Evolutionary conservation across 305 asterid species (phyloP).

Genomic region (Solanum hybrid): DNA sequence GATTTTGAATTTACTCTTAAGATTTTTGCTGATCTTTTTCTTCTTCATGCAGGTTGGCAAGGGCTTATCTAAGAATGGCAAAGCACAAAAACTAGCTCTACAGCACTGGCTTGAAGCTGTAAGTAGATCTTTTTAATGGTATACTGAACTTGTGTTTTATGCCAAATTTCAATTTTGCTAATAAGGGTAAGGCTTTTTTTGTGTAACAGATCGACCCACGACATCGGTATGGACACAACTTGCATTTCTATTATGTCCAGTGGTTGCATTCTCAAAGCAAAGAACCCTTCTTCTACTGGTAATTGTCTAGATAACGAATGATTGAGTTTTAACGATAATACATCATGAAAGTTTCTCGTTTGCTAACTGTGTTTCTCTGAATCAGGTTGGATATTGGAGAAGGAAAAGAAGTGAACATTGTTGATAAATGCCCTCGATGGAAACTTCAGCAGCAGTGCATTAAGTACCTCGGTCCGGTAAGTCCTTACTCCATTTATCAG

Average conservation of each 20-base stretch:
- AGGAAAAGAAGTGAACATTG: constrained; percentile 75
- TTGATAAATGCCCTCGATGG: constrained; percentile 66
- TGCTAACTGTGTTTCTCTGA: not conserved
- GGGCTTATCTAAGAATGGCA: constrained; percentile 77
- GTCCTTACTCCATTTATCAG: constrained; percentile 4
- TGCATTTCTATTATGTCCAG: constrained; percentile 72
- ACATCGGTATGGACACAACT: constrained; percentile 95
- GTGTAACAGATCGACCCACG: constrained; percentile 81
- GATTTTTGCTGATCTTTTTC: not conserved
- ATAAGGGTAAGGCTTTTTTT: not conserved
- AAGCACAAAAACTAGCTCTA: constrained; percentile 88
- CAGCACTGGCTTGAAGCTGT: constrained; percentile 99
- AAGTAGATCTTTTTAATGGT: constrained; percentile 18
- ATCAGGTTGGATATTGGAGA: constrained; percentile 93
- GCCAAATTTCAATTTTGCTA: not conserved
- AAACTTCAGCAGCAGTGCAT: constrained; percentile 97
- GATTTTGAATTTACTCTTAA: not conserved
- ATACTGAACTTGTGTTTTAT: not conserved
- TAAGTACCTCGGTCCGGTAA: constrained; percentile 87
- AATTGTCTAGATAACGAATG: constrained; percentile 1
- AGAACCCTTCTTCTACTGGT: constrained; percentile 99
- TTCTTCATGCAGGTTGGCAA: constrained; percentile 62
- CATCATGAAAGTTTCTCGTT: not conserved
- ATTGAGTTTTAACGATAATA: not conserved
- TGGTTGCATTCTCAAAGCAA: constrained; percentile 91